Evolutionary conservation across 148 eudicot species (phyloP), one percentile per base, ranked within the genome.

Genomic region (Rhododendron kiyosumense): DNA sequence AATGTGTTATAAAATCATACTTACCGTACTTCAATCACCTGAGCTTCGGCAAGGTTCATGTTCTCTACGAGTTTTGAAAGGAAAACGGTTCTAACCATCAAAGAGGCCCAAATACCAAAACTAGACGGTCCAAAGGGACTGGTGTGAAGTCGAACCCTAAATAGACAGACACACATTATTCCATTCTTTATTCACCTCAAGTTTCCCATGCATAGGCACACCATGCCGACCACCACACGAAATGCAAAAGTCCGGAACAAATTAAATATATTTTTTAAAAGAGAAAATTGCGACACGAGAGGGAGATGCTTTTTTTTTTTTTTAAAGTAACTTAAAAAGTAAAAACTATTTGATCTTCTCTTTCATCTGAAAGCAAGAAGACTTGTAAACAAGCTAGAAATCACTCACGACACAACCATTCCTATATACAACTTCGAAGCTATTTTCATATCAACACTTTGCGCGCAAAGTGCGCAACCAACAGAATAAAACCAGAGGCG

Each of bases 351-450:
- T 77, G 28, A 43, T 20, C 30, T 3, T 77, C 46, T 20, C 80
- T 22, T 77, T 22, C 41, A 18, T 57, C 61, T 57, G 78, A 6
- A 15, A 74, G 45, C 84, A 48, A 51, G 46, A 2, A 36, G 10
- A 34, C 26, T 38, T 77, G 54, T 73, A 82, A 75, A 75, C 57
- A 59, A 22, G 61, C 61, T 54, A 54, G 52, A 79, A 80, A 85
- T 32, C 13, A 13, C 67, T 38, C 63, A 18, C 26, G 8, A 32
- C 78, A n/a, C 71, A n/a, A 54, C 71, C 77, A 32, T 26, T 41
- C 18, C 46, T 84, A 89, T 88, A 24, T 82, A 88, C 89, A 85
- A 28, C 67, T 51, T 22, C 69, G 82, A 82, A 67, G 77, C 74
- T 20, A 54, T 4, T 15, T 30, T 36, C 17, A 38, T 84, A 90